Evolutionary conservation across 169 alveolate species (phyloP), one percentile per base, ranked within the genome.

Genomic region (Neospora caninum): DNA sequence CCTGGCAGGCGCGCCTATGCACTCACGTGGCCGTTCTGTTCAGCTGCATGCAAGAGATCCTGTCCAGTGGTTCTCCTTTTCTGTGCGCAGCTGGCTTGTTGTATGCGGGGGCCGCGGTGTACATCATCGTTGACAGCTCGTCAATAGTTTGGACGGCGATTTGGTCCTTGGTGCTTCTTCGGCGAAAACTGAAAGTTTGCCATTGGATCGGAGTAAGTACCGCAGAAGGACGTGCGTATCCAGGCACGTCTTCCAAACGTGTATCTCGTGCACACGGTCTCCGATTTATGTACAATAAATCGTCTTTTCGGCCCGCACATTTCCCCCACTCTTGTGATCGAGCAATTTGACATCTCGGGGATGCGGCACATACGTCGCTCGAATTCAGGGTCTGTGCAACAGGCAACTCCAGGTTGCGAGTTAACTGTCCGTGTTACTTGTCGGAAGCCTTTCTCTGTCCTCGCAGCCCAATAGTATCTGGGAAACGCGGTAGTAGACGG

Each of bases 141-240:
- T 95, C 97, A 27, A 69, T 96, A 36, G 95, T 96, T 16, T 96
- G 96, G 94, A 96, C 97, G 86, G 97, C 97, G 4, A 91, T 96
- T 41, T 96, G 97, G 97, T 95, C 96, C 18, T 41, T 67, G 67
- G 27, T 95, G 9, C 83, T 96, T 27, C 96, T 96, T 83, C 95
- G 92, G n/a, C 88, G 94, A 49, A 87, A 64, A 39, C 89, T 96
- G 39, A 86, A 70, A 80, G 43, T 73, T 4, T 70, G 80, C 69
- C 97, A 96, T 91, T 84, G 95, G 95, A 34, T 93, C 36, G 84
- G 94, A n/a, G 95, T 93, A 22, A 80, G 93, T 34, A 16, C 41
- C 45, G 16, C 83, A 36, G 83, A 31, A 31, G 91, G 13, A 27
- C 27, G 0, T 49, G 6, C 9, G 58, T 13, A 49, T n/a, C n/a